These are phyloP conservation scores for Bidens hawaiensis DNA, from an alignment of 140 eudicot species.

Conservation along the genomic window DNA sequence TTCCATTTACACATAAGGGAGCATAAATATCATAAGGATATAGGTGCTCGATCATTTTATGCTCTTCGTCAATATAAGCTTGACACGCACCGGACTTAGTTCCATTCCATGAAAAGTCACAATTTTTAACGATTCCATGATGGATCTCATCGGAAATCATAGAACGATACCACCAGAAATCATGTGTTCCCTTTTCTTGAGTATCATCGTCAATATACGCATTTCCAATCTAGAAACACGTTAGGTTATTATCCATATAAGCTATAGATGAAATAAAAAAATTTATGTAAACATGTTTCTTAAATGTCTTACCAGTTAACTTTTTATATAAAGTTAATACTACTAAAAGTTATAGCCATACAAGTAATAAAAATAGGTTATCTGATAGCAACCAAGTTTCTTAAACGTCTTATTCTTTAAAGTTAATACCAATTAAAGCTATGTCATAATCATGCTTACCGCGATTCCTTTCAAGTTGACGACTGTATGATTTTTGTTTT, in stretches of 20 bases:
- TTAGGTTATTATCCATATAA: too few relatives aligned
- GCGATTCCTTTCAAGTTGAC: conserved; percentile 60
- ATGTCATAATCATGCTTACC: conserved; percentile 45
- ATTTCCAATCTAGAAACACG: conserved; percentile 54
- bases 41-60: conserved; percentile 9
- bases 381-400: too few relatives aligned
- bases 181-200: conserved; percentile 30
- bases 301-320: neutral
- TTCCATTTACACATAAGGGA: conserved; percentile 43
- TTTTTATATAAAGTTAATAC: too few relatives aligned
- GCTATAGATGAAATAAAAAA: too few relatives aligned
- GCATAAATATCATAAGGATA: conserved; percentile 55
- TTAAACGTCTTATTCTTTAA: too few relatives aligned
- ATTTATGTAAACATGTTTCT: neutral
- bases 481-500: conserved; percentile 36
- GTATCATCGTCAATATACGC: conserved; percentile 46
- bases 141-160: conserved; percentile 56
- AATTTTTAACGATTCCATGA: conserved; percentile 36
- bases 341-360: neutral
- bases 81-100: conserved; percentile 31
- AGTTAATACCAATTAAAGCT: too few relatives aligned
- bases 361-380: neutral
- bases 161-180: conserved; percentile 46
- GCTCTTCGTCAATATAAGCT: conserved; percentile 22
- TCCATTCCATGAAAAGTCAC: conserved; percentile 38